Evolutionary conservation across 2,329 filamentous ascomycete species (phyloP).

Genomic region (Aspergillus clavatus): DNA sequence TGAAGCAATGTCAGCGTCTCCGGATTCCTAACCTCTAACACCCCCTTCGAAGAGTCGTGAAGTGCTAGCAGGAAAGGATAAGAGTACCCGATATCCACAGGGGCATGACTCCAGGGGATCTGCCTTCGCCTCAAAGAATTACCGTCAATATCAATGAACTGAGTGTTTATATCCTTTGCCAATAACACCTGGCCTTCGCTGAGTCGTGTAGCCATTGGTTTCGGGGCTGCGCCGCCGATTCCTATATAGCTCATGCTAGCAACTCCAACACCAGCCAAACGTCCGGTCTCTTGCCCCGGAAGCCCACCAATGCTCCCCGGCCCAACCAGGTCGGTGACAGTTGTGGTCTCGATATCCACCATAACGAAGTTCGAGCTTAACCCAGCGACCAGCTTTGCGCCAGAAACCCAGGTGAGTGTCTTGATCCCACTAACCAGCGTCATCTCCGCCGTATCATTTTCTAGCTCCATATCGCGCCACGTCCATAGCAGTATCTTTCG

Average conservation of each 20-base stretch:
- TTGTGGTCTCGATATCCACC: slow-evolving; percentile 72
- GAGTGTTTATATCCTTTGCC: slow-evolving; percentile 95
- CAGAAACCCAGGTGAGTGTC: slow-evolving; percentile 84
- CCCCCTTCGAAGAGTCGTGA: slow-evolving; percentile 75
- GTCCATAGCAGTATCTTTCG: slow-evolving; percentile 84
- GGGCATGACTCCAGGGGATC: slow-evolving; percentile 85
- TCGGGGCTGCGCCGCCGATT: slow-evolving; percentile 84
- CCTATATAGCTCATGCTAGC: slow-evolving; percentile 97
- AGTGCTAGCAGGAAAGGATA: slow-evolving; percentile 92
- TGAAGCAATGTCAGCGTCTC: slow-evolving; percentile 87
- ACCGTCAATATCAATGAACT: slow-evolving; percentile 82
- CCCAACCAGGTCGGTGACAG: slow-evolving; percentile 72
- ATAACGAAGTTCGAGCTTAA: slow-evolving; percentile 89
- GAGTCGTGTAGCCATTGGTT: slow-evolving; percentile 78
- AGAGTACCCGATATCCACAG: slow-evolving; percentile 89
- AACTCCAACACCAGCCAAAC: slow-evolving; percentile 77
- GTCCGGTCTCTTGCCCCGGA: slow-evolving; percentile 60
- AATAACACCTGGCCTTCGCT: slow-evolving; percentile 79
- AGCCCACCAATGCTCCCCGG: slow-evolving; percentile 66
- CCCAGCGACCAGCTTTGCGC: slow-evolving; percentile 79
- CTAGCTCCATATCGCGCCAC: slow-evolving; percentile 92
- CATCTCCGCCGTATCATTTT: slow-evolving; percentile 67
- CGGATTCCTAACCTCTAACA: slow-evolving; percentile 85
- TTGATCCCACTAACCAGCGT: slow-evolving; percentile 77
- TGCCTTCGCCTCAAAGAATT: slow-evolving; percentile 78